Evolutionary conservation across 139 green algal species (phyloP), one percentile per base, ranked within the genome.

Genomic region (Zygnema circumcarinatum): DNA sequence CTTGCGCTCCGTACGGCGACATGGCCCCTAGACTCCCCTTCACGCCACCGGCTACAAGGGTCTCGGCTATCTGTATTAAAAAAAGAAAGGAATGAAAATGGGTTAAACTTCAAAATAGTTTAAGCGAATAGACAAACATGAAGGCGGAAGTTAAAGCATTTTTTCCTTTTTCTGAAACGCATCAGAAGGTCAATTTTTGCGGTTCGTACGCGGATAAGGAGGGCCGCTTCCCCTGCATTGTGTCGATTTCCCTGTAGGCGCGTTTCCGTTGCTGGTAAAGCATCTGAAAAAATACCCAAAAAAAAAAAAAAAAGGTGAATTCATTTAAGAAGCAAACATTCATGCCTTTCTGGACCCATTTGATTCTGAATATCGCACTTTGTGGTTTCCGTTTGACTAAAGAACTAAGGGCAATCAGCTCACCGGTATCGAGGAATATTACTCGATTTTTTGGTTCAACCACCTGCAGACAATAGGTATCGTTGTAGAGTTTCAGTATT

Each of bases 391-490:
- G 54, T 33, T 33, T 25, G 25, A 72, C 54, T 33, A 25, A 72
- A 25, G 29, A 25, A 72, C 29, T 25, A 25, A 72, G 25, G 54
- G 25, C 54, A 72, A 29, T 72, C 54, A 84, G 16, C 62, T 86
- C 31, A 87, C 38, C 83, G 7, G 96, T 98, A 92, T 98, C 94
- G 33, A 98, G 89, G 67, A 98, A 97, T 22, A 97, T 41, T 0
- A 97, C 93, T 0, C 81, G 89, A 7, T 47, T 91, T 29, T 90
- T 33, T 0, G 96, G 94, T 11, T 94, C 87, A 54, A 96, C 75
- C 21, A 89, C 93, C 29, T 79, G 32, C 31, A 22, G 29, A 79
- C n/a, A n/a, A n/a, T n/a, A n/a, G n/a, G n/a, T n/a, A n/a, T n/a
- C n/a, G n/a, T n/a, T n/a, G n/a, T n/a, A n/a, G n/a, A n/a, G n/a